A percentile compares a stretch with the other conserved stretches of the same genome.
Conservation (phyloP, 23 red algal species). For the Agarophyton chilense region DNA sequence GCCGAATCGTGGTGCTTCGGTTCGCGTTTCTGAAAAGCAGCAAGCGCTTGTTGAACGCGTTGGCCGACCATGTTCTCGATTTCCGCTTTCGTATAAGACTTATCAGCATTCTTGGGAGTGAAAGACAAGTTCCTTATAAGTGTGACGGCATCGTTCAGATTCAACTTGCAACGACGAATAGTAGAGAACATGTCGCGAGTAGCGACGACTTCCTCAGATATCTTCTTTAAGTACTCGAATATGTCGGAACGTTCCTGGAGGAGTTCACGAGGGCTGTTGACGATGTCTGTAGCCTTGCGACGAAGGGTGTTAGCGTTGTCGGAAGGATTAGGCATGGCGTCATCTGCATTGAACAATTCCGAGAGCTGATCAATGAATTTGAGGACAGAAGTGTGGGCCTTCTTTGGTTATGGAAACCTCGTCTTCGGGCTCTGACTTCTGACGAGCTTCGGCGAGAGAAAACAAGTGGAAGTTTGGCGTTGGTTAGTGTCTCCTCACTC, state of each 20-base stretch:
- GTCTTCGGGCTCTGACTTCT: neutral
- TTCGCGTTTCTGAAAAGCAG: neutral
- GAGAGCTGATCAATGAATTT: too few species aligned
- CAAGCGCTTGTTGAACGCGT: neutral
- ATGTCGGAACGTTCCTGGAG: neutral
- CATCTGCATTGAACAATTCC: too few species aligned
- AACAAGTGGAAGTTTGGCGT: conserved; percentile 26
- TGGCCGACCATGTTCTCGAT: neutral
- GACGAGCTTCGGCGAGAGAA: neutral
- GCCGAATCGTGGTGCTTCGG: neutral
- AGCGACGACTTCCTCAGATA: neutral
- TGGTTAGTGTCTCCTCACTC: conserved; percentile 7
- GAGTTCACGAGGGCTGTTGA: neutral
- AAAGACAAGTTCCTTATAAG: neutral
- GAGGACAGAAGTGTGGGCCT: neutral
- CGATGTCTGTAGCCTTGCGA: neutral
- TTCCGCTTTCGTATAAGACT: neutral
- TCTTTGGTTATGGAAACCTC: neutral
- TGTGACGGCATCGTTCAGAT: neutral
- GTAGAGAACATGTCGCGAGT: neutral
- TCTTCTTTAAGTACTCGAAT: neutral
- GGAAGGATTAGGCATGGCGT: neutral
- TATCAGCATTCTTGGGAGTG: neutral
- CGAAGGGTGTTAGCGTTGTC: neutral
- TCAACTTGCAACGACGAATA: neutral